Evolutionary conservation across 1,139 yeast genomes (phyloP).

Genomic region (Pichia inconspicua): DNA sequence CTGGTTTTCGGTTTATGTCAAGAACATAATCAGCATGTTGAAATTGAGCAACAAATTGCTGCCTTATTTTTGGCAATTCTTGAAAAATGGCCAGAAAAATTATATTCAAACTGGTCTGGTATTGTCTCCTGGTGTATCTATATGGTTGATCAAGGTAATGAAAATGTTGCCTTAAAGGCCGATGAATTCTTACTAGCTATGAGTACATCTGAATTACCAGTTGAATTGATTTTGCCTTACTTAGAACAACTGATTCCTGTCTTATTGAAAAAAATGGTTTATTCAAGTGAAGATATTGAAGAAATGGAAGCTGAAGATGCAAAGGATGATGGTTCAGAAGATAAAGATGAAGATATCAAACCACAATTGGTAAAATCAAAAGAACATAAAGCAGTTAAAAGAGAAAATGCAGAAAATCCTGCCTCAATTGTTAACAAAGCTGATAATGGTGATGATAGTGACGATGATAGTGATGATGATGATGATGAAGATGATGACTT

Average conservation of each 20-base stretch:
- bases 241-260: slow-evolving; percentile 64
- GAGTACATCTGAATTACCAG: slow-evolving; percentile 53
- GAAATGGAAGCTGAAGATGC: slow-evolving; percentile 64
- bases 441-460: slow-evolving; percentile 36
- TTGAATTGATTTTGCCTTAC: slow-evolving; percentile 45
- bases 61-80: slow-evolving; percentile 66
- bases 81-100: slow-evolving; percentile 73
- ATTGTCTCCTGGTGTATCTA: slow-evolving; percentile 80
- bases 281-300: slow-evolving; percentile 73
- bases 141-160: slow-evolving; percentile 60
- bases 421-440: slow-evolving; percentile 34
- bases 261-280: slow-evolving; percentile 75
- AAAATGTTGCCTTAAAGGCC: slow-evolving; percentile 80
- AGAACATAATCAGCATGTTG: slow-evolving; percentile 50
- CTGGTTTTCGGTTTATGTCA: slow-evolving; percentile 49
- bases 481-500: slow-evolving; percentile 55
- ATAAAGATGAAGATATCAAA: slow-evolving; percentile 77
- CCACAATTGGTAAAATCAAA: slow-evolving; percentile 70
- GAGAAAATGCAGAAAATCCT: slow-evolving; percentile 20
- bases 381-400: slow-evolving; percentile 46
- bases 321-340: slow-evolving; percentile 64
- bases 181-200: slow-evolving; percentile 83
- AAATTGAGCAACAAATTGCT: slow-evolving; percentile 70
- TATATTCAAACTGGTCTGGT: slow-evolving; percentile 75
- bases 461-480: slow-evolving; percentile 40